Evolutionary conservation across 176 grass and related monocot genomes (phyloP).

Genomic region (Avena sativa): DNA sequence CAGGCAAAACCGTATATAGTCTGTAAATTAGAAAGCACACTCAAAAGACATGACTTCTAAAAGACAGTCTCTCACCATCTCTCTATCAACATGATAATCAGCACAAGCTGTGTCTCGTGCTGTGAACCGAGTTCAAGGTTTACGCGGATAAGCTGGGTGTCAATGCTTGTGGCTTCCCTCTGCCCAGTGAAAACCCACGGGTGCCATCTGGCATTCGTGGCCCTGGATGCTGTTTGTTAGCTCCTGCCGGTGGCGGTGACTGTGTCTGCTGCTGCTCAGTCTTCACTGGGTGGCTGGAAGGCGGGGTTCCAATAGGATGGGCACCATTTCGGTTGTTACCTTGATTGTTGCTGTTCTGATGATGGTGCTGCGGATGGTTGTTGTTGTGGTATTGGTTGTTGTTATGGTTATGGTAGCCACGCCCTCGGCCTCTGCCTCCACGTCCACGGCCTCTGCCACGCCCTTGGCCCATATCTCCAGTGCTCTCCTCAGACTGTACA

Average conservation of each 20-base stretch:
- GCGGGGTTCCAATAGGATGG: slow-evolving; percentile 59
- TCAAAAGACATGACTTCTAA: slow-evolving; percentile 51
- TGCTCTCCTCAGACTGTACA: slow-evolving; percentile 66
- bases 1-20: slow-evolving; percentile 25
- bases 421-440: slow-evolving; percentile 62
- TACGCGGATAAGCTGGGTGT: slow-evolving; percentile 8
- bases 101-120: background rate
- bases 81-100: slow-evolving; percentile 51
- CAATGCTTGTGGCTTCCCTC: slow-evolving; percentile 60
- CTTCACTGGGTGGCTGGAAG: slow-evolving; percentile 50
- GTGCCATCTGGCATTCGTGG: slow-evolving; percentile 91
- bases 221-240: slow-evolving; percentile 74
- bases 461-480: slow-evolving; percentile 51
- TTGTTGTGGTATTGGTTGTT: slow-evolving; percentile 56
- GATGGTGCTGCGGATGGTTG: slow-evolving; percentile 44
- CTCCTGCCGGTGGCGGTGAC: slow-evolving; percentile 40
- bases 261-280: slow-evolving; percentile 50
- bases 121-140: slow-evolving; percentile 15
- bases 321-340: slow-evolving; percentile 49
- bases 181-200: slow-evolving; percentile 78
- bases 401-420: slow-evolving; percentile 62
- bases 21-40: slow-evolving; percentile 50
- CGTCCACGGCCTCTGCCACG: slow-evolving; percentile 60
- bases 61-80: slow-evolving; percentile 54
- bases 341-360: slow-evolving; percentile 50